A percentile compares a stretch with the other conserved stretches of the same genome.
phyloP scores from a whole-genome alignment of 495 filamentous ascomycete genomes.

The Talaromyces stipitatus region DNA sequence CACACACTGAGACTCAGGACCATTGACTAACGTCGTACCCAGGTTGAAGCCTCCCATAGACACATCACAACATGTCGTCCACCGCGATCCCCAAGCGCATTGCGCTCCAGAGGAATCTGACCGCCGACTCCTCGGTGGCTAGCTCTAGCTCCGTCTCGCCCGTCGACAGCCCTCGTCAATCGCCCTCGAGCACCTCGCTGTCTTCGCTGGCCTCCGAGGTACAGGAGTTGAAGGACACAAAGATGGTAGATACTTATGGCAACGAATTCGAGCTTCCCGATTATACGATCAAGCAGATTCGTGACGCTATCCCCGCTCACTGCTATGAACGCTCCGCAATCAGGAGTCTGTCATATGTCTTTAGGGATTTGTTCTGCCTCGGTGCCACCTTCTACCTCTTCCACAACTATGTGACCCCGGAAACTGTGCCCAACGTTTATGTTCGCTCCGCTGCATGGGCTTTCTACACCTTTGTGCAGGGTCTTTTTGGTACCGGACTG shows the following conservation, averaged over 20 bases:
- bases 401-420: slow-evolving; percentile 58
- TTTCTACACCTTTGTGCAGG: slow-evolving; percentile 58
- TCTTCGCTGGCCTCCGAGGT: slow-evolving; percentile 71
- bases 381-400: slow-evolving; percentile 54
- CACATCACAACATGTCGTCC: slow-evolving; percentile 40
- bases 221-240: slow-evolving; percentile 27
- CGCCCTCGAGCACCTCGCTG: slow-evolving; percentile 81
- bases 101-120: slow-evolving; percentile 40
- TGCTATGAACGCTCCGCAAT: slow-evolving; percentile 60
- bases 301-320: slow-evolving; percentile 52
- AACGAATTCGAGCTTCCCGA: slow-evolving; percentile 65
- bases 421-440: slow-evolving; percentile 46
- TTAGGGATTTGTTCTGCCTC: slow-evolving; percentile 49
- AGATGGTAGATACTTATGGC: slow-evolving; percentile 60
- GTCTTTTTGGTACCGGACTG: slow-evolving; percentile 57
- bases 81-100: slow-evolving; percentile 49
- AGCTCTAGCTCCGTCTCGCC: slow-evolving; percentile 60
- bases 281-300: slow-evolving; percentile 65
- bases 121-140: slow-evolving; percentile 52
- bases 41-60: neutral
- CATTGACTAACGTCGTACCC: neutral
- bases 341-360: slow-evolving; percentile 55
- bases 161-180: slow-evolving; percentile 60
- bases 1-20: neutral
- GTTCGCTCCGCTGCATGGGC: slow-evolving; percentile 46